Conservation (phyloP, 306 rosid genomes). For the Castanea sativa region DNA sequence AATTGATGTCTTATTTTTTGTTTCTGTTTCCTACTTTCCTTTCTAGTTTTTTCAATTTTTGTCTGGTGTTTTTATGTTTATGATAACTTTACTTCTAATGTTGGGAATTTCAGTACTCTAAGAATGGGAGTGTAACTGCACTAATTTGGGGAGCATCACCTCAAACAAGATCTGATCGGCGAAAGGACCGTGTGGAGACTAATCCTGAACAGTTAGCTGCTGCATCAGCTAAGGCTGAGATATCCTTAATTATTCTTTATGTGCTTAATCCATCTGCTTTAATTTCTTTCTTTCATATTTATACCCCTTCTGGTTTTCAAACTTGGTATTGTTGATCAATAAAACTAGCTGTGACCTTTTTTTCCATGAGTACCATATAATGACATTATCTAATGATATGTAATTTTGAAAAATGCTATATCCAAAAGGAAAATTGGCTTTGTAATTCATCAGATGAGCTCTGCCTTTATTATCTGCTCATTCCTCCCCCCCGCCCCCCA, state of each 20-base stretch:
- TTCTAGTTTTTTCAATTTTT: neutral
- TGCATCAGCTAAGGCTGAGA: conserved; percentile 92
- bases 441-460: neutral
- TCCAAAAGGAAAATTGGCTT: neutral
- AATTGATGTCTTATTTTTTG: neutral
- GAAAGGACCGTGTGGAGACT: conserved; percentile 96
- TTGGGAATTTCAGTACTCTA: conserved; percentile 53
- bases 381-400: neutral
- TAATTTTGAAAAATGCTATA: neutral
- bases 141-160: conserved; percentile 99
- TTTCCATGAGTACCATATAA: neutral
- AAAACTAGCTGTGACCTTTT: neutral
- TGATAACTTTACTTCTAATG: conserved; percentile 1
- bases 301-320: neutral
- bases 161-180: conserved; percentile 86
- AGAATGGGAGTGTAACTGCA: conserved; percentile 76
- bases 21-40: no score
- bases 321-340: neutral
- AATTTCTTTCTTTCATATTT: neutral
- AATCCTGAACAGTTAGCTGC: conserved; percentile 97
- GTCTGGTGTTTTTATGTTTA: neutral
- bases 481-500: no score
- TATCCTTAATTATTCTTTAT: conserved; percentile 48
- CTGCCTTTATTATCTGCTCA: neutral
- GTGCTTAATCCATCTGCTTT: conserved; percentile 3